Evolutionary conservation across 139 green algal species (phyloP).

Genomic region (Ettlia oleoabundans): DNA sequence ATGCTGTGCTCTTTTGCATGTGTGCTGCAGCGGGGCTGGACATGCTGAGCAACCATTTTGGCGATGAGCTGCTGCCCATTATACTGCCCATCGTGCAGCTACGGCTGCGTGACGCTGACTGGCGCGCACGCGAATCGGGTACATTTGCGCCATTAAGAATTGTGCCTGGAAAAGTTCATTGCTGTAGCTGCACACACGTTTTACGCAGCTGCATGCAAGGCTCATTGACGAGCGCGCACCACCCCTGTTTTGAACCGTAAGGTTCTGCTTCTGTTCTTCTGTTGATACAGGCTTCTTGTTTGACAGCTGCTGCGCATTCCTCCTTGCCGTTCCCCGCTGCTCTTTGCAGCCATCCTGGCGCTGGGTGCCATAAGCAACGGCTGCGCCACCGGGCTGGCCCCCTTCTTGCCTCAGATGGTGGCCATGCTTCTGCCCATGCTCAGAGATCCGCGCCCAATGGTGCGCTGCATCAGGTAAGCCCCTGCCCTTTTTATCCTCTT

Average conservation of each 20-base stretch:
- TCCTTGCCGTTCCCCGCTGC: not conserved
- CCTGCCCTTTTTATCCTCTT: no score
- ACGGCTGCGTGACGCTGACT: slow-evolving; percentile 51
- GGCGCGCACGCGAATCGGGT: slow-evolving; percentile 28
- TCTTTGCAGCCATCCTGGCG: slow-evolving; percentile 79
- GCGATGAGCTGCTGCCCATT: slow-evolving; percentile 90
- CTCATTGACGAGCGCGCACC: no score
- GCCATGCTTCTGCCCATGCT: slow-evolving; percentile 79
- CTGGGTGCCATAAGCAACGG: slow-evolving; percentile 92
- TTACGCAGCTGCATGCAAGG: no score
- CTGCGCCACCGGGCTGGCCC: slow-evolving; percentile 80
- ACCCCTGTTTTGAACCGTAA: no score
- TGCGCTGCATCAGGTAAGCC: slow-evolving; percentile 71
- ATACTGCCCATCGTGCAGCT: slow-evolving; percentile 91
- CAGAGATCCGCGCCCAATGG: slow-evolving; percentile 79
- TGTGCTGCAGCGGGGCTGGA: slow-evolving; percentile 86
- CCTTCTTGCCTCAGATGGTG: slow-evolving; percentile 80
- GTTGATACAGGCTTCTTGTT: no score
- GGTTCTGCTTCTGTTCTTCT: no score
- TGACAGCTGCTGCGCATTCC: not conserved
- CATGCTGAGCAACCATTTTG: slow-evolving; percentile 79
- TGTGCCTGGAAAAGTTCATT: no score
- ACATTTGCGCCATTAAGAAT: no score
- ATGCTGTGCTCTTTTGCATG: not conserved
- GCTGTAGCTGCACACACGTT: no score